Evolutionary conservation across 768 basidiomycete genomes (phyloP).

Genomic region (Termitomyces sp.): DNA sequence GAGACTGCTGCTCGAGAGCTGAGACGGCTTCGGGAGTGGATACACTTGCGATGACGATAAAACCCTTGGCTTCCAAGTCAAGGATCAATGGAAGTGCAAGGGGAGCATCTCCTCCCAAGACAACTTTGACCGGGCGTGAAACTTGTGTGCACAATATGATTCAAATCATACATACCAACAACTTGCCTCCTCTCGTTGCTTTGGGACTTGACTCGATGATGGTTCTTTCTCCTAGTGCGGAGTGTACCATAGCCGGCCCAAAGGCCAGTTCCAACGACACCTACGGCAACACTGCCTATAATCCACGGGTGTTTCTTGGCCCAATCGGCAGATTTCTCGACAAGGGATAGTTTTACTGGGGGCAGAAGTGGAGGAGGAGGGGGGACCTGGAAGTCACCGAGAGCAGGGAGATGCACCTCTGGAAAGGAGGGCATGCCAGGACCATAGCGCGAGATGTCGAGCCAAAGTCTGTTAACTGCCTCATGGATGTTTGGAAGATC

Average conservation of each 20-base stretch:
- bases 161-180: conserved; percentile 44
- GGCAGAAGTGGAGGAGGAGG: conserved; percentile 62
- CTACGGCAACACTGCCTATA: conserved; percentile 49
- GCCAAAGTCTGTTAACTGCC: conserved; percentile 65
- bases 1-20: conserved; percentile 57
- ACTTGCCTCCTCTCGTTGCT: conserved; percentile 59
- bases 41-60: conserved; percentile 81
- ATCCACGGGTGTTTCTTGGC: conserved; percentile 59
- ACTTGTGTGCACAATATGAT: conserved; percentile 20
- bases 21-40: conserved; percentile 63
- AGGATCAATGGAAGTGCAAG: conserved; percentile 69
- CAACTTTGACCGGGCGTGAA: conserved; percentile 1
- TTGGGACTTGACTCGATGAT: conserved; percentile 44
- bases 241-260: conserved; percentile 52
- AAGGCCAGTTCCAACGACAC: conserved; percentile 59
- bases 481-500: conserved; percentile 66
- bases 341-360: conserved; percentile 42
- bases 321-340: conserved; percentile 51
- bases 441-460: conserved; percentile 79
- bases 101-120: conserved; percentile 67
- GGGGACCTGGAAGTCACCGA: conserved; percentile 69
- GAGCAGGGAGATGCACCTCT: conserved; percentile 53
- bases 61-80: conserved; percentile 75
- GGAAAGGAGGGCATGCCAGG: conserved; percentile 58
- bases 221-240: conserved; percentile 31